phyloP scores from a whole-genome alignment of 768 basidiomycete genomes.

The Pisolithus tinctorius region DNA sequence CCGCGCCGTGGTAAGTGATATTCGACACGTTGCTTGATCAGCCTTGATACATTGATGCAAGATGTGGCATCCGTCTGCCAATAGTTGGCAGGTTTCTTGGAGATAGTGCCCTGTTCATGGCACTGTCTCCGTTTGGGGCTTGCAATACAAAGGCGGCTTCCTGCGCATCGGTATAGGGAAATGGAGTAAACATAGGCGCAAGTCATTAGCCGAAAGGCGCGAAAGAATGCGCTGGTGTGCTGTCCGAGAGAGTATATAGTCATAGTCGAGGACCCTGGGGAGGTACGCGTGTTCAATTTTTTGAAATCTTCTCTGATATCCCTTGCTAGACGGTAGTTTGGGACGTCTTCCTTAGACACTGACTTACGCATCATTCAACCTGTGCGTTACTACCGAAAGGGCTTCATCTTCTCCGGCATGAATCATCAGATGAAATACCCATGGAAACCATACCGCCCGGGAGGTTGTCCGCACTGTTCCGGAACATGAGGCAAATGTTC shows the following conservation, averaged over 20 bases:
- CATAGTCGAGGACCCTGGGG: conserved; percentile 78
- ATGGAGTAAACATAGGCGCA: conserved; percentile 53
- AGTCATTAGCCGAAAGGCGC: conserved; percentile 52
- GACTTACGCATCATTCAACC: conserved; percentile 91
- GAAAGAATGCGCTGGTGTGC: conserved; percentile 83
- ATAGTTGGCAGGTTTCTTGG: conserved; percentile 83
- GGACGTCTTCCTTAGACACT: conserved; percentile 92
- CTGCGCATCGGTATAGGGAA: conserved; percentile 53
- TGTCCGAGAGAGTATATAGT: conserved; percentile 87
- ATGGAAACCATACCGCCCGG: conserved; percentile 11
- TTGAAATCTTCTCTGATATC: background rate
- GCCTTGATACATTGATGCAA: conserved; percentile 22
- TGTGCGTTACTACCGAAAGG: conserved; percentile 80
- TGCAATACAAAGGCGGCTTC: conserved; percentile 88
- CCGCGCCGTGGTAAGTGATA: conserved; percentile 68
- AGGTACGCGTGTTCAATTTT: conserved; percentile 40
- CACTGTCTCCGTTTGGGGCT: conserved; percentile 76
- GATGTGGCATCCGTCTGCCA: conserved; percentile 96
- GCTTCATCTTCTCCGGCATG: conserved; percentile 53
- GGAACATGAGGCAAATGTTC: conserved; percentile 25
- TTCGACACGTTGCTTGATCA: conserved; percentile 1
- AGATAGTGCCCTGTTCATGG: conserved; percentile 85
- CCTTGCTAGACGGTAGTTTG: conserved; percentile 61
- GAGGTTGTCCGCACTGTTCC: conserved; percentile 10
- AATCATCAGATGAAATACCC: conserved; percentile 22